Percentiles rank a stretch among this genome's conserved stretches.
Conservation (phyloP, 306 rosid species). For the Citrullus mucosospermus region DNA sequence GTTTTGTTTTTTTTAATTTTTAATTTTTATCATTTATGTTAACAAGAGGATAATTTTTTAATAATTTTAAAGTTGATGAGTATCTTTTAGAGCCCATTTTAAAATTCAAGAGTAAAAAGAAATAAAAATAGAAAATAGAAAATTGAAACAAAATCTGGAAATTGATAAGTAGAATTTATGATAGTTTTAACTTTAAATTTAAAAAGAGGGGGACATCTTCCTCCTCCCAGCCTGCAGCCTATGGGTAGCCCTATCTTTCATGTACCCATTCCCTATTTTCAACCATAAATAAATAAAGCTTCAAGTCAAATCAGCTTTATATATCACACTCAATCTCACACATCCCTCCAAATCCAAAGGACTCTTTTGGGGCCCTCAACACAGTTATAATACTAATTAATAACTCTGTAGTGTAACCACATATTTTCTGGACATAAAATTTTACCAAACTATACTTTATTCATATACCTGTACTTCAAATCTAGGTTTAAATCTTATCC, state of each 20-base stretch:
- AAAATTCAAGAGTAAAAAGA: no score
- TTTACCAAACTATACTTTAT: background rate
- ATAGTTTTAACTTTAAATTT: background rate
- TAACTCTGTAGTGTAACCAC: background rate
- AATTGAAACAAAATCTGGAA: no score
- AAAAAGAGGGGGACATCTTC: background rate
- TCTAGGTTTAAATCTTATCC: background rate
- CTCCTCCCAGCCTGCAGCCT: background rate
- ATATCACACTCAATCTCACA: background rate
- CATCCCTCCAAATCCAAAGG: conserved; percentile 3
- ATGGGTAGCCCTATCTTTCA: background rate
- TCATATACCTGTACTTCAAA: background rate
- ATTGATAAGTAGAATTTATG: no score
- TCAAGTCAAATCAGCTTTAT: conserved; percentile 7
- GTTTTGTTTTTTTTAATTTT: no score
- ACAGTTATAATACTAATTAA: background rate
- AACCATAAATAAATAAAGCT: conserved; percentile 6
- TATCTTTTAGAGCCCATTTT: no score
- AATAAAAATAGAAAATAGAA: no score
- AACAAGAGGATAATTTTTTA: no score
- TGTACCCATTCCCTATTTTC: conserved; percentile 12
- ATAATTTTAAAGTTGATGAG: no score
- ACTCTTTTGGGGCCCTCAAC: background rate
- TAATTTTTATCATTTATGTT: no score
- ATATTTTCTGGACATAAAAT: background rate